Conservation (phyloP, 805 yeast species). For the Pichia exigua region DNA sequence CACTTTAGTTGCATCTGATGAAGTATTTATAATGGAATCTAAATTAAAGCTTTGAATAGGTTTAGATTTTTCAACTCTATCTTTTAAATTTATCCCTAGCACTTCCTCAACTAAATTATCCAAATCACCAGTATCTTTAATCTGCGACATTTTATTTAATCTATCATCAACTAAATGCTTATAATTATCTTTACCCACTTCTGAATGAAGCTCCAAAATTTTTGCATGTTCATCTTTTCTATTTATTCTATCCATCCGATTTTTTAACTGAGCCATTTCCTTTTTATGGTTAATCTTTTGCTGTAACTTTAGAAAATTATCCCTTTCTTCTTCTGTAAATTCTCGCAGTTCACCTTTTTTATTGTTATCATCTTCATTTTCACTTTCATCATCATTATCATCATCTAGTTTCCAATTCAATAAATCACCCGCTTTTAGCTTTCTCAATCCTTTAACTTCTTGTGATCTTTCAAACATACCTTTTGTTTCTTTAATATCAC, state of each 20-base stretch:
- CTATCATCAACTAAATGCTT: constrained; percentile 7
- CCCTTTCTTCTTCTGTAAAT: constrained; percentile 13
- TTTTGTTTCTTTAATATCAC: neutral
- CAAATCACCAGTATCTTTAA: constrained; percentile 1
- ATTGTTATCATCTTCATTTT: neutral
- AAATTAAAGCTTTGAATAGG: constrained; percentile 5
- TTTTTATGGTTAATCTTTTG: constrained; percentile 13
- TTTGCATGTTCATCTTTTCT: neutral
- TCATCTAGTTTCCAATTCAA: constrained; percentile 3
- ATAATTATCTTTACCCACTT: constrained; percentile 13
- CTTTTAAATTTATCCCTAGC: neutral
- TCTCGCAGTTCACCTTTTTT: constrained; percentile 7
- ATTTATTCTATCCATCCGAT: neutral
- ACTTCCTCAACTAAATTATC: constrained; percentile 8
- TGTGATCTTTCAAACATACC: neutral
- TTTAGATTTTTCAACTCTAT: neutral
- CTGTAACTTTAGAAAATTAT: constrained; percentile 11
- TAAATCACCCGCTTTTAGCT: constrained; percentile 9
- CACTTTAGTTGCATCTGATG: neutral
- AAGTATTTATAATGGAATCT: constrained; percentile 1
- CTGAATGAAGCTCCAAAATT: constrained; percentile 10
- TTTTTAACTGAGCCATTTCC: constrained; percentile 9
- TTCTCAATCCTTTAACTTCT: neutral
- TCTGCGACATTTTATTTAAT: neutral
- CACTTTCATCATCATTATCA: neutral